phyloP scores from a whole-genome alignment of 495 filamentous ascomycete genomes.

The Cudoniella acicularis region DNA sequence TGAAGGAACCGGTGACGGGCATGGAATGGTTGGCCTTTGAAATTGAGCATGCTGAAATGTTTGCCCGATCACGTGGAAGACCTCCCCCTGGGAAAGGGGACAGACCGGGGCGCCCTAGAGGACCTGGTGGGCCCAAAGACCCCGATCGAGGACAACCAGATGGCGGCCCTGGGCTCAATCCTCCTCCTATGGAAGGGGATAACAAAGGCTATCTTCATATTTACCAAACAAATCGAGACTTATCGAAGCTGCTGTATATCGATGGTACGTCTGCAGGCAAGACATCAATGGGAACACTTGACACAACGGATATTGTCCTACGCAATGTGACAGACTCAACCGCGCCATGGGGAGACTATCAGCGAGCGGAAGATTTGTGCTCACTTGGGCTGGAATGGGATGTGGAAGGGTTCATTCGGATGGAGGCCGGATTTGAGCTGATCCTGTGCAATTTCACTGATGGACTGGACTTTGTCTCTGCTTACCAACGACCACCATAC shows the following conservation, averaged over 20 bases:
- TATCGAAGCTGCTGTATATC: slow-evolving; percentile 53
- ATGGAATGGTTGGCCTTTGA: slow-evolving; percentile 71
- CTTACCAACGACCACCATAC: slow-evolving; percentile 11
- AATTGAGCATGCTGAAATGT: slow-evolving; percentile 61
- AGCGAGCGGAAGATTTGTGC: slow-evolving; percentile 48
- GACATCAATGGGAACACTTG: slow-evolving; percentile 54
- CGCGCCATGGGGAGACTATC: slow-evolving; percentile 30
- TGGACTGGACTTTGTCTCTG: slow-evolving; percentile 14
- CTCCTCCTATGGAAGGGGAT: neutral
- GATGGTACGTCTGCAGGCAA: slow-evolving; percentile 61
- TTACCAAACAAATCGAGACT: slow-evolving; percentile 42
- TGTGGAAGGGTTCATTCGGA: slow-evolving; percentile 59
- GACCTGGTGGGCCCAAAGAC: neutral
- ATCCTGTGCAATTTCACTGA: slow-evolving; percentile 58
- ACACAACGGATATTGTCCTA: slow-evolving; percentile 55
- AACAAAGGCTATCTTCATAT: slow-evolving; percentile 50
- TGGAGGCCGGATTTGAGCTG: slow-evolving; percentile 68
- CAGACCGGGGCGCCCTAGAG: slow-evolving; percentile 5
- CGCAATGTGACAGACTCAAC: neutral
- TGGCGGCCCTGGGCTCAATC: neutral
- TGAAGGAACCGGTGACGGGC: slow-evolving; percentile 35
- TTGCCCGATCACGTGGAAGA: slow-evolving; percentile 37
- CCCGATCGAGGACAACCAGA: neutral
- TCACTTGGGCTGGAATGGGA: slow-evolving; percentile 44
- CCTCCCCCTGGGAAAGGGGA: slow-evolving; percentile 1